phyloP scores from a whole-genome alignment of 768 basidiomycete species.

The Dioszegia hungarica region DNA sequence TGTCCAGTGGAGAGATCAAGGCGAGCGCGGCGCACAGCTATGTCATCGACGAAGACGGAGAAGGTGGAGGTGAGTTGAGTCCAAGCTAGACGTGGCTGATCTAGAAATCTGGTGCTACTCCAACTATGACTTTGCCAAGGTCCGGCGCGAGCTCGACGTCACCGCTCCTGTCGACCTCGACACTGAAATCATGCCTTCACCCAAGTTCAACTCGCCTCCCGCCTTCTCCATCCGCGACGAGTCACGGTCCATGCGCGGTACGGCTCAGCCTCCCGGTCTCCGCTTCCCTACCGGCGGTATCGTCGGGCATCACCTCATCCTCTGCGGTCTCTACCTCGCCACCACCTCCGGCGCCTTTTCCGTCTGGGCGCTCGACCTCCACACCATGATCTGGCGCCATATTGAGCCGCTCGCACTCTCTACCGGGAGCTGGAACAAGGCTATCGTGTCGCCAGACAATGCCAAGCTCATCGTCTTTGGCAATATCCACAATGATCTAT shows the following conservation, averaged over 20 bases:
- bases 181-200: slow-evolving; percentile 5
- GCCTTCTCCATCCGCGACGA: slow-evolving; percentile 75
- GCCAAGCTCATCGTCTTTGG: slow-evolving; percentile 89
- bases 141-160: slow-evolving; percentile 89
- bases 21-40: slow-evolving; percentile 60
- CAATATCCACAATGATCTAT: slow-evolving; percentile 56
- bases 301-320: slow-evolving; percentile 75
- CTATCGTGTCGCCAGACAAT: slow-evolving; percentile 75
- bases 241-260: slow-evolving; percentile 69
- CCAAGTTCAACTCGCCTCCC: slow-evolving; percentile 22
- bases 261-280: slow-evolving; percentile 81
- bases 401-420: slow-evolving; percentile 55
- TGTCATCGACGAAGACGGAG: slow-evolving; percentile 52
- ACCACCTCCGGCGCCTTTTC: slow-evolving; percentile 92
- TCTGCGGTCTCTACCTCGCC: slow-evolving; percentile 92
- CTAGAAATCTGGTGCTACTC: slow-evolving; percentile 81
- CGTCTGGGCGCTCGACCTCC: slow-evolving; percentile 91
- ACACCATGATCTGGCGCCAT: slow-evolving; percentile 34
- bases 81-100: background rate
- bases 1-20: slow-evolving; percentile 57
- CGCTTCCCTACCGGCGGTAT: slow-evolving; percentile 94
- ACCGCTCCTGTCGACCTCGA: slow-evolving; percentile 59
- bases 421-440: slow-evolving; percentile 90
- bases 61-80: slow-evolving; percentile 28
- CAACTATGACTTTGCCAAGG: slow-evolving; percentile 84